These are phyloP conservation scores for Didymella exigua DNA, from an alignment of 2,329 filamentous ascomycete genomes.

Conservation along the genomic window DNA sequence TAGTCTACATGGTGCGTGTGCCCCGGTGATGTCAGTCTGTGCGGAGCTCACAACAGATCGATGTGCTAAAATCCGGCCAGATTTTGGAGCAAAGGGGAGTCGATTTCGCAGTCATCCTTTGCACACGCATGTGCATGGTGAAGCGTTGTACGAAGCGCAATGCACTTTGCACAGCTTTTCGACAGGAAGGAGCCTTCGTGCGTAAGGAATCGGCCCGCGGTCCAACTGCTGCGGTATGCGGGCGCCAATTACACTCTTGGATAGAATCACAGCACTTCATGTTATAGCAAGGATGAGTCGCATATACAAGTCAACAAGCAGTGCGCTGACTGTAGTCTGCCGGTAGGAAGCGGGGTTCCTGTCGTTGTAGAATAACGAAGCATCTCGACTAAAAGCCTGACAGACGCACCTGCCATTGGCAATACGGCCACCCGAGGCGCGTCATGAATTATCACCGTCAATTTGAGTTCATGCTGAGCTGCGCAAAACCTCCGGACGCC, in stretches of 20 bases:
- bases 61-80: not conserved
- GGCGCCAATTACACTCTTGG: not conserved
- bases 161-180: not conserved
- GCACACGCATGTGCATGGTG: not conserved
- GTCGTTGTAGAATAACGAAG: not conserved
- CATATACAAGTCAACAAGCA: not conserved
- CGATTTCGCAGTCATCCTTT: not conserved
- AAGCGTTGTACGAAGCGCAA: not conserved
- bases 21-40: constrained; percentile 9
- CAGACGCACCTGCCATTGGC: not conserved
- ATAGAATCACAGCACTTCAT: not conserved
- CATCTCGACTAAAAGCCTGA: not conserved
- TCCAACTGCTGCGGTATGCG: not conserved
- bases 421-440: not conserved
- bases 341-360: not conserved
- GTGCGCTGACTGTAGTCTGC: not conserved
- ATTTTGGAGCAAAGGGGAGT: not conserved
- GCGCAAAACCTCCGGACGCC: not conserved
- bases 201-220: not conserved
- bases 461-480: not conserved
- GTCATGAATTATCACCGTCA: not conserved
- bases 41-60: not conserved
- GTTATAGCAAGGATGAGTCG: not conserved
- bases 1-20: not conserved
- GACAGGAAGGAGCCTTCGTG: not conserved